These are phyloP conservation scores for Trichoderma arundinaceum DNA, from an alignment of 2,329 filamentous ascomycete genomes.

Conservation along the genomic window DNA sequence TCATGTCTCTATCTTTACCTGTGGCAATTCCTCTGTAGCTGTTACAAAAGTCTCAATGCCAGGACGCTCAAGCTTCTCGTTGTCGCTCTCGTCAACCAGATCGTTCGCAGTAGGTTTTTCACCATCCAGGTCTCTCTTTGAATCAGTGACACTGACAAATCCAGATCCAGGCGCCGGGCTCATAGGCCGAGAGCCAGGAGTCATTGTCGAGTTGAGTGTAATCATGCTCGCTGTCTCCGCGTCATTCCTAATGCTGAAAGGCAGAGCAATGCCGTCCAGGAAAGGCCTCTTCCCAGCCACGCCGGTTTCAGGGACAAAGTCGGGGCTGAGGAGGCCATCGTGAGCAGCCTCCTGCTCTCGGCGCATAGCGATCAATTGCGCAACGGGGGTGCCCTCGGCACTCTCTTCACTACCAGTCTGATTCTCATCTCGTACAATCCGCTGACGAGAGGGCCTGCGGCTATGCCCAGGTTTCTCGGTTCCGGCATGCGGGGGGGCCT, in stretches of 20 bases:
- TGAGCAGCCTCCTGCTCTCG: slow-evolving; percentile 48
- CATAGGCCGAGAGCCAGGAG: slow-evolving; percentile 44
- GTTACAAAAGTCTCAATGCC: slow-evolving; percentile 62
- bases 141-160: slow-evolving; percentile 16
- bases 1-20: slow-evolving; percentile 33
- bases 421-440: slow-evolving; percentile 58
- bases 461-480: slow-evolving; percentile 43
- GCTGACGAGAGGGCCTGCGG: slow-evolving; percentile 51
- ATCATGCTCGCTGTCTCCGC: slow-evolving; percentile 73
- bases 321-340: slow-evolving; percentile 51
- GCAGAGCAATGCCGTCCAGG: slow-evolving; percentile 71
- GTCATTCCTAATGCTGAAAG: slow-evolving; percentile 70
- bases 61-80: slow-evolving; percentile 43
- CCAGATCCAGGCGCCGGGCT: slow-evolving; percentile 37
- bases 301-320: slow-evolving; percentile 54
- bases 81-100: background rate
- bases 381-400: slow-evolving; percentile 51
- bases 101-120: background rate
- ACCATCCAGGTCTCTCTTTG: background rate
- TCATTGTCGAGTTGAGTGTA: slow-evolving; percentile 59
- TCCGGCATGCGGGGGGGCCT: slow-evolving; percentile 50
- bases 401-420: slow-evolving; percentile 48
- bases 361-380: slow-evolving; percentile 51
- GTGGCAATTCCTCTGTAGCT: slow-evolving; percentile 53
- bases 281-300: slow-evolving; percentile 67